These are phyloP conservation scores for Exophiala viscosa DNA, from an alignment of 2,329 filamentous ascomycete genomes.

Conservation along the genomic window DNA sequence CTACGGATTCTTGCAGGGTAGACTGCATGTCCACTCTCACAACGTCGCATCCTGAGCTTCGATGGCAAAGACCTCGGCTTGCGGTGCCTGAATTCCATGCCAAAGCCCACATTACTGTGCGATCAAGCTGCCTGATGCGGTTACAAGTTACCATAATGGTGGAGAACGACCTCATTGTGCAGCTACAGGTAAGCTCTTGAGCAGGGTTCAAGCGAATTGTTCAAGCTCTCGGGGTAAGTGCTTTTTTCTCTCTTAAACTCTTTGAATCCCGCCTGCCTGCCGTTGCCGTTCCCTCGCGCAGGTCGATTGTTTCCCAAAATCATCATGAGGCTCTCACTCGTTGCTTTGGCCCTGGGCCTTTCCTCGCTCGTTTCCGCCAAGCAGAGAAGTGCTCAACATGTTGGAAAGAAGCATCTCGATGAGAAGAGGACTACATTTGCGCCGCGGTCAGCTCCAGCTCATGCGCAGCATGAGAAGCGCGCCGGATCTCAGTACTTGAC, in stretches of 20 bases:
- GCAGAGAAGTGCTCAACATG: slow-evolving; percentile 24
- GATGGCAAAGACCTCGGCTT: no score
- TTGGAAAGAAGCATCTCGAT: slow-evolving; percentile 24
- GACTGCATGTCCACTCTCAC: not conserved
- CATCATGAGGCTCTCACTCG: slow-evolving; percentile 23
- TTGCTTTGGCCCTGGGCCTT: slow-evolving; percentile 17
- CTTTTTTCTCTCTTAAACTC: not conserved
- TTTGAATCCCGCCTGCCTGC: not conserved
- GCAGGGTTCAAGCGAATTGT: no score
- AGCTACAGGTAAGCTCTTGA: no score
- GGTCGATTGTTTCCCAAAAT: not conserved
- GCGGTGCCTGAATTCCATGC: no score
- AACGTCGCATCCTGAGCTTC: slow-evolving; percentile 1
- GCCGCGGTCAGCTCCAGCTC: slow-evolving; percentile 5
- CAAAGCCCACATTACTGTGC: no score
- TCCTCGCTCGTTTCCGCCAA: slow-evolving; percentile 15
- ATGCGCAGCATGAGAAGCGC: slow-evolving; percentile 13
- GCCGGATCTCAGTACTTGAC: slow-evolving; percentile 20
- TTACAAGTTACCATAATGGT: no score
- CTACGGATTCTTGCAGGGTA: not conserved
- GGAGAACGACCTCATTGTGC: no score
- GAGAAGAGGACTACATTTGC: slow-evolving; percentile 13
- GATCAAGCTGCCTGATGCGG: no score
- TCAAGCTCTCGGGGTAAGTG: not conserved
- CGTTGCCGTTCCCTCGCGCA: not conserved